Percentiles rank a stretch among this genome's conserved stretches.
Evolutionary conservation across 768 basidiomycete species (phyloP).

Genomic region (Pleurotus pulmonarius): DNA sequence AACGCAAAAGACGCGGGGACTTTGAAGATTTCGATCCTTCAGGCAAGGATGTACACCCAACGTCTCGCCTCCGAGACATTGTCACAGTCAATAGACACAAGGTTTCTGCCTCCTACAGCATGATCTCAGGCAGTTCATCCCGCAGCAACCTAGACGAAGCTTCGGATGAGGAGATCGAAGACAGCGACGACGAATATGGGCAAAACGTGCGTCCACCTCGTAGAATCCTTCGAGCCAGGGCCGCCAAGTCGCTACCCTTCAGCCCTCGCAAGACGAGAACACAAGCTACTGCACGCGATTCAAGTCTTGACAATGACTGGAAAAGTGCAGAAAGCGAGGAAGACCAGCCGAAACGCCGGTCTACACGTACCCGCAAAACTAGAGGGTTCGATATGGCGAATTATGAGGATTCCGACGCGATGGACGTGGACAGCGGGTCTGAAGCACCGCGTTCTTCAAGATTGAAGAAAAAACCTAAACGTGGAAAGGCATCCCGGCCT

Average conservation of each 20-base stretch:
- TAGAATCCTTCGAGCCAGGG: slow-evolving; percentile 12
- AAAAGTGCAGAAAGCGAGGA: slow-evolving; percentile 26
- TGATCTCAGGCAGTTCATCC: slow-evolving; percentile 16
- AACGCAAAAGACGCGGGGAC: slow-evolving; percentile 40
- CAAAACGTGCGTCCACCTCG: slow-evolving; percentile 3
- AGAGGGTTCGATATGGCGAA: slow-evolving; percentile 29
- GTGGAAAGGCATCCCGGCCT: slow-evolving; percentile 26
- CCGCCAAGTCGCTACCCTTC: slow-evolving; percentile 48
- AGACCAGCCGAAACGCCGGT: slow-evolving; percentile 33
- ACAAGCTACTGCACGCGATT: slow-evolving; percentile 14
- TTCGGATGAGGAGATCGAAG: slow-evolving; percentile 31
- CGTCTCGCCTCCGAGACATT: slow-evolving; percentile 46
- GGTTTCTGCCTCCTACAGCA: slow-evolving; percentile 15
- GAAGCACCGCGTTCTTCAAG: slow-evolving; percentile 13
- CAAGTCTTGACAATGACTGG: slow-evolving; percentile 28
- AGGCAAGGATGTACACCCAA: slow-evolving; percentile 52
- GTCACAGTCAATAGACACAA: slow-evolving; percentile 26
- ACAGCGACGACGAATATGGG: slow-evolving; percentile 19
- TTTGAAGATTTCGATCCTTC: slow-evolving; percentile 60
- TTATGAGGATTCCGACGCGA: slow-evolving; percentile 21
- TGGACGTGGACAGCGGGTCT: slow-evolving; percentile 27
- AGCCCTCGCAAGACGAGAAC: slow-evolving; percentile 55
- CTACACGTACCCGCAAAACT: slow-evolving; percentile 41
- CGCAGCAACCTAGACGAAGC: slow-evolving; percentile 33
- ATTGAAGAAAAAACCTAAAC: slow-evolving; percentile 13